phyloP scores from a whole-genome alignment of 2,329 filamentous ascomycete species.

The Teratosphaeriaceae sp. region DNA sequence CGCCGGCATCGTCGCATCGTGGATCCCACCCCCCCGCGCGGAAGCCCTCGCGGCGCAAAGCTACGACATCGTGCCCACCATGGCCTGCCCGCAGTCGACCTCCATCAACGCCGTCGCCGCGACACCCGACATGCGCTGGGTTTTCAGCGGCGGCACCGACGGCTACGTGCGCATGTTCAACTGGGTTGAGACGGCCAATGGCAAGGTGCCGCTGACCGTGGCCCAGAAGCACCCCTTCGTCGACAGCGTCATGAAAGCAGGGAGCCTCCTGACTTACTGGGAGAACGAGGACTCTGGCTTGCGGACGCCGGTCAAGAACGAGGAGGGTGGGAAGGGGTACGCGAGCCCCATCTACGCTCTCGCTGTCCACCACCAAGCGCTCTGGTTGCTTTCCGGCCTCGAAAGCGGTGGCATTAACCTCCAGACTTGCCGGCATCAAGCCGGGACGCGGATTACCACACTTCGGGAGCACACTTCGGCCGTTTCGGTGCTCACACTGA shows the following conservation, averaged over 20 bases:
- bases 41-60: conserved; percentile 72
- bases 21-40: conserved; percentile 49
- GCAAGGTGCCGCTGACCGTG: conserved; percentile 86
- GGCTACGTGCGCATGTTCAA: conserved; percentile 97
- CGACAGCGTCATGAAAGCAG: conserved; percentile 92
- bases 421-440: conserved; percentile 87
- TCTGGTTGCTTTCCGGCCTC: conserved; percentile 87
- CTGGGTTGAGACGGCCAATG: conserved; percentile 89
- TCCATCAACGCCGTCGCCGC: conserved; percentile 90
- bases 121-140: conserved; percentile 90
- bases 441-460: conserved; percentile 80
- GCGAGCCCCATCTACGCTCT: conserved; percentile 88
- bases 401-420: conserved; percentile 91
- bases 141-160: conserved; percentile 88
- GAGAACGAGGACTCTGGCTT: conserved; percentile 76
- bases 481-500: conserved; percentile 77
- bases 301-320: conserved; percentile 24
- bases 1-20: conserved; percentile 18
- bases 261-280: conserved; percentile 94
- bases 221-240: conserved; percentile 96
- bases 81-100: conserved; percentile 91
- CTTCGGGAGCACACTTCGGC: conserved; percentile 82
- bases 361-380: conserved; percentile 78
- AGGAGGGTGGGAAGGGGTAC: conserved; percentile 45
- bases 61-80: conserved; percentile 96